These are phyloP conservation scores for Aspergillus steynii DNA, from an alignment of 495 filamentous ascomycete genomes.

Conservation along the genomic window DNA sequence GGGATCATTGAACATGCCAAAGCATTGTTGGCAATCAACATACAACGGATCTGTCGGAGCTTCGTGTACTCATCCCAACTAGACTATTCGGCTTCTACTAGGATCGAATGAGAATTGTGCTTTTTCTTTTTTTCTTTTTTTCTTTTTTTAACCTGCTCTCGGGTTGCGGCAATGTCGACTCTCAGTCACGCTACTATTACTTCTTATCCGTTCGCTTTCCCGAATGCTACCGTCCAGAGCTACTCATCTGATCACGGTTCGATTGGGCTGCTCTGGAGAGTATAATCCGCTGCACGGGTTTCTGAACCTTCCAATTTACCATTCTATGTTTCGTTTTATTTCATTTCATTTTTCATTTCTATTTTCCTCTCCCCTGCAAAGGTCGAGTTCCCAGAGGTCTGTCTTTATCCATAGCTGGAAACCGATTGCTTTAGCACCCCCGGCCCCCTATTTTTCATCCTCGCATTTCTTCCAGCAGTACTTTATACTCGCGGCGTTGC, in stretches of 20 bases:
- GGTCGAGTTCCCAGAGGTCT: neutral
- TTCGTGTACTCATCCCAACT: neutral
- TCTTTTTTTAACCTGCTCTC: neutral
- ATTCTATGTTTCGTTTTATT: no score
- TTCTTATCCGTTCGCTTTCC: no score
- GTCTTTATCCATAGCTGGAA: neutral
- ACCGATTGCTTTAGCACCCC: neutral
- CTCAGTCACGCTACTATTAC: no score
- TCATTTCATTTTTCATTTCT: no score
- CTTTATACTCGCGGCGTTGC: conserved; percentile 84
- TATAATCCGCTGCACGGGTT: no score
- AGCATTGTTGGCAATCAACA: neutral
- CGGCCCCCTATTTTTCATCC: neutral
- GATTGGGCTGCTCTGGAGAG: no score
- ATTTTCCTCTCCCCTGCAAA: neutral
- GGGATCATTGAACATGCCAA: conserved; percentile 82
- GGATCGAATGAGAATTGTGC: neutral
- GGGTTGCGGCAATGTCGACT: neutral
- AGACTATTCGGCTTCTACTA: neutral
- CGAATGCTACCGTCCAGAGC: no score
- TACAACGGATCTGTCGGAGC: neutral
- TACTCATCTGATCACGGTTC: no score
- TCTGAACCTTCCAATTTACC: no score
- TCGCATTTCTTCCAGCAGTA: conserved; percentile 70
- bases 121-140: neutral